Conservation (phyloP, 2,329 filamentous ascomycete genomes). For the Lizonia empirigonia region DNA sequence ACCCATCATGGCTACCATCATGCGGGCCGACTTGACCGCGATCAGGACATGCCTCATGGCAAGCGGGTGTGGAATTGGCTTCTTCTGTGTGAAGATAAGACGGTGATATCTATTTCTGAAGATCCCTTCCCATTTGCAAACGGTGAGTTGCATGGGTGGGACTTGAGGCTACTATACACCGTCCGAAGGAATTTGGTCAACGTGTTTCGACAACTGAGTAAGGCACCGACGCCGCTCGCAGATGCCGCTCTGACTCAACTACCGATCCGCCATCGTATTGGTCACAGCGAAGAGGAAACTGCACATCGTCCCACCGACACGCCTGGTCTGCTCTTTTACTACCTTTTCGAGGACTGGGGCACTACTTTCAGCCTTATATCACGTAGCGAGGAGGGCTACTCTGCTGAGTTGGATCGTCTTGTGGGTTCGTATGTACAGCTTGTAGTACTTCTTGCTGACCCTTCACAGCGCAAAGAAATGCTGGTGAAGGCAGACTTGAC, state of each 20-base stretch:
- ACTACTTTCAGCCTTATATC: conserved; percentile 64
- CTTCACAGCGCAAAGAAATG: conserved; percentile 57
- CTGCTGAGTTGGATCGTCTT: conserved; percentile 56
- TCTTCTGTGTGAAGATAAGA: conserved; percentile 71
- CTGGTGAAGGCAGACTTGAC: conserved; percentile 56
- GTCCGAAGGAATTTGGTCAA: conserved; percentile 64
- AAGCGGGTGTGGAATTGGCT: conserved; percentile 73
- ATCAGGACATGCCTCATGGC: conserved; percentile 53
- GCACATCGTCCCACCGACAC: conserved; percentile 58
- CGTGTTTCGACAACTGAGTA: conserved; percentile 66
- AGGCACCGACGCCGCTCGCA: conserved; percentile 52
- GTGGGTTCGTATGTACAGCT: conserved; percentile 40
- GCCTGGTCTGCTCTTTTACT: conserved; percentile 68
- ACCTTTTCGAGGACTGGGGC: conserved; percentile 70
- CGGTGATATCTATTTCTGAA: conserved; percentile 73
- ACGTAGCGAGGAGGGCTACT: conserved; percentile 54
- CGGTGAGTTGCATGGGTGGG: conserved; percentile 45
- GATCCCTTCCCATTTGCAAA: conserved; percentile 53
- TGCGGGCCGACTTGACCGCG: conserved; percentile 40
- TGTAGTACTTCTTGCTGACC: background rate
- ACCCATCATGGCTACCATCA: conserved; percentile 21
- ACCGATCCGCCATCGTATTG: conserved; percentile 53
- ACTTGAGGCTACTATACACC: conserved; percentile 56
- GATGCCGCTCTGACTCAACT: conserved; percentile 51
- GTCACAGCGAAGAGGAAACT: conserved; percentile 53